Evolutionary conservation across 805 yeast species (phyloP), one percentile per base, ranked within the genome.

Genomic region (Isabelozyma gotoi): DNA sequence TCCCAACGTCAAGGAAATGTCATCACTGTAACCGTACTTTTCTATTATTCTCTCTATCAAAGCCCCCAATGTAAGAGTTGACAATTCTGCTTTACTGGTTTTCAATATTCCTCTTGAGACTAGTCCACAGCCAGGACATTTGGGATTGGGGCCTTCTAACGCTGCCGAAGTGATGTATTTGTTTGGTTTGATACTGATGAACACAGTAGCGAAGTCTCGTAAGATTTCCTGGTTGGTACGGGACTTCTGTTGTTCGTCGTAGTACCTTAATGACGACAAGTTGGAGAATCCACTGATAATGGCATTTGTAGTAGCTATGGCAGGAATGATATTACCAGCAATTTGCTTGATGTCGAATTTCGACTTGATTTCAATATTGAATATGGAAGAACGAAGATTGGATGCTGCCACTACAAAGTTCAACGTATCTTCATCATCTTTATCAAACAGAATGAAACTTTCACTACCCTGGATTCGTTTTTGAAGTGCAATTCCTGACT

Each of bases 281-380:
- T 90, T 83, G 12, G 94, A 85, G 51, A 89, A 77, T 0, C 99
- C 99, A 0, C 97, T 90, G 53, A 94, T 84, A 11, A 94, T 84
- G 1, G 99, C 98, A 62, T 94, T 94, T 3, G 97, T 92, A 1
- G 99, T 94, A 5, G 99, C 98, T 53, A 95, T 91, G 0, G 99
- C 99, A 0, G 99, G 99, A 33, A 94, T 94, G 55, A 94, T 94
- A 63, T 92, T 94, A 5, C 99, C 99, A 0, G 99, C 99, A 50
- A 92, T 90, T 56, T 87, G 95, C 61, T 94, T 94, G 48, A 87
- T 80, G 47, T 89, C 96, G 59, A 95, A 94, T 46, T 87, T 84
- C 3, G 94, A 75, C 58, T 85, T 84, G 40, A 71, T 52, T 27
- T 82, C 86, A 44, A 91, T 90, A 18, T 74, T 71, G 58, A 91